Conservation (phyloP, 129 eudicot genomes). For the Daucus carota region DH1_v3.0 NC_030388.2:29171501-29172000, state of each 20-base stretch:
- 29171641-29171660: neutral
- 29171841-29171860: slow-evolving; percentile 88
- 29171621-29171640: neutral
- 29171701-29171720: neutral
- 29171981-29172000: neutral
- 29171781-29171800: slow-evolving; percentile 7
- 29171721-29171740: neutral
- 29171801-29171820: slow-evolving; percentile 8
- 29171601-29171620: neutral
- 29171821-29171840: slow-evolving; percentile 87
- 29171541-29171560: neutral
- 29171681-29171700: neutral
- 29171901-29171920: neutral
- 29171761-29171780: neutral
- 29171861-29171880: slow-evolving; percentile 83
- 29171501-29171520: neutral
- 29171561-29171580: neutral
- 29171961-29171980: neutral
- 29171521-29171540: neutral
- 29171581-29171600: neutral
- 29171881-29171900: slow-evolving; percentile 92
- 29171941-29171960: neutral
- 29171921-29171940: neutral
- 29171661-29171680: neutral
- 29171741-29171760: neutral